phyloP scores from a whole-genome alignment of 2,329 filamentous ascomycete genomes.

The Paecilomyces variotii region DNA sequence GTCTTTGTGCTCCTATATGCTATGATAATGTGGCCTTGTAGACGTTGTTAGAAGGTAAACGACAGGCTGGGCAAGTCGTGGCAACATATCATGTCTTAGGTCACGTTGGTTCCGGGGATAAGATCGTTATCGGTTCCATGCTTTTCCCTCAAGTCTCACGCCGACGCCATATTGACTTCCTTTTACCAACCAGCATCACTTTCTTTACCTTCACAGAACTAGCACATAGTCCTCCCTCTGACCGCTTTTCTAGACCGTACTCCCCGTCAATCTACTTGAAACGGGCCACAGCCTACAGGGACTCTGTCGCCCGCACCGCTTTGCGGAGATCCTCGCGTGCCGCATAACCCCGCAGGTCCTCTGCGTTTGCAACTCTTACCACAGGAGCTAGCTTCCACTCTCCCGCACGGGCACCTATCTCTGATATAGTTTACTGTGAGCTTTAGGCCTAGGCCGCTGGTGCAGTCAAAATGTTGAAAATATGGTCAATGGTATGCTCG shows the following conservation, averaged over 20 bases:
- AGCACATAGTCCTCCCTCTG: neutral
- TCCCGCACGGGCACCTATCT: neutral
- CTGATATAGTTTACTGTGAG: neutral
- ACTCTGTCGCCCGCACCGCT: neutral
- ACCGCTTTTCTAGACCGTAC: neutral
- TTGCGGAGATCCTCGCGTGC: neutral
- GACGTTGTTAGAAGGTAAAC: neutral
- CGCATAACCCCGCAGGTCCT: neutral
- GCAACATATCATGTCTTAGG: neutral
- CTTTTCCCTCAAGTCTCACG: neutral
- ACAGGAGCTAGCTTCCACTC: neutral
- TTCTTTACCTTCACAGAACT: neutral
- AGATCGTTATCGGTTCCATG: neutral
- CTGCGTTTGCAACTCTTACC: neutral
- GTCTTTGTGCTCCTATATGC: neutral
- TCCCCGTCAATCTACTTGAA: neutral
- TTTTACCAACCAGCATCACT: neutral
- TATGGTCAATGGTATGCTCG: conserved; percentile 84
- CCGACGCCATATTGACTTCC: neutral
- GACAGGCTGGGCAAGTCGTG: neutral
- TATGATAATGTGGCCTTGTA: neutral
- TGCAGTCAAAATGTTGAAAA: conserved; percentile 79
- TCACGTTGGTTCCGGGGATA: neutral
- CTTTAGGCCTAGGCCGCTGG: conserved; percentile 7
- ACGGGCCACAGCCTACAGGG: neutral